A percentile compares a stretch with the other conserved stretches of the same genome.
phyloP scores from a whole-genome alignment of 2,329 filamentous ascomycete species.

The Tympanopsis confertula region DNA sequence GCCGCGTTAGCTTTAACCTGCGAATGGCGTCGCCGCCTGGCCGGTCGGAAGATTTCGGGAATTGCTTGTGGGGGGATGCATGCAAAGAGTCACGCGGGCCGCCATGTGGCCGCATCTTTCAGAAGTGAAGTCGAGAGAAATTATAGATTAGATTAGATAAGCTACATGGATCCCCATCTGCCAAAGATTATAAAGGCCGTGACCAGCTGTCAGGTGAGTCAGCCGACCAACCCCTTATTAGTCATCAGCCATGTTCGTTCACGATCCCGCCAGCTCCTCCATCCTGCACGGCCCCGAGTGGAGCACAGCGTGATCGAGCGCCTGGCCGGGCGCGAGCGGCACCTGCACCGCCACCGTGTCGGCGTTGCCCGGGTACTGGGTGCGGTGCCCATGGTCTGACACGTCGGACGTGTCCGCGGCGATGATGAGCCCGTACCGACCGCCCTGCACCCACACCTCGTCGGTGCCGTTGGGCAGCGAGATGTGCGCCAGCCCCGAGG shows the following conservation, averaged over 20 bases:
- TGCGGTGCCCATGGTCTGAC: slow-evolving; percentile 25
- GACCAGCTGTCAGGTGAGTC: slow-evolving; percentile 6
- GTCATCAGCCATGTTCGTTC: neutral
- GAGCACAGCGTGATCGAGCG: slow-evolving; percentile 20
- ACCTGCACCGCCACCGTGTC: slow-evolving; percentile 22
- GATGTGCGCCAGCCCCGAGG: slow-evolving; percentile 25
- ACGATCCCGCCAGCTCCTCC: slow-evolving; percentile 1
- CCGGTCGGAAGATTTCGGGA: too few relatives aligned
- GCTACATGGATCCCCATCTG: too few relatives aligned
- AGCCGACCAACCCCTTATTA: slow-evolving; percentile 7
- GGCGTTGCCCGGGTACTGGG: slow-evolving; percentile 23
- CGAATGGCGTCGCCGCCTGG: too few relatives aligned
- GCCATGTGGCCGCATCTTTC: too few relatives aligned
- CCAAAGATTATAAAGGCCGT: too few relatives aligned
- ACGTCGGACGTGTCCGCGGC: slow-evolving; percentile 27
- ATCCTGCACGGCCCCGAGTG: slow-evolving; percentile 17
- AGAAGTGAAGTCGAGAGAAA: too few relatives aligned
- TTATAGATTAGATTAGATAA: too few relatives aligned
- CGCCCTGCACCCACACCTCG: slow-evolving; percentile 23
- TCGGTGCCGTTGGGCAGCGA: slow-evolving; percentile 23
- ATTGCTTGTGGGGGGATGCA: too few relatives aligned
- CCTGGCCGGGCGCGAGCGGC: slow-evolving; percentile 14
- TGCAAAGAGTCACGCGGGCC: too few relatives aligned
- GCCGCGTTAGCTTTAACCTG: too few relatives aligned
- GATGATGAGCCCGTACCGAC: slow-evolving; percentile 25